These are phyloP conservation scores for Berberis thunbergii DNA, from an alignment of 164 flowering plant genomes.

Conservation along the genomic window DNA sequence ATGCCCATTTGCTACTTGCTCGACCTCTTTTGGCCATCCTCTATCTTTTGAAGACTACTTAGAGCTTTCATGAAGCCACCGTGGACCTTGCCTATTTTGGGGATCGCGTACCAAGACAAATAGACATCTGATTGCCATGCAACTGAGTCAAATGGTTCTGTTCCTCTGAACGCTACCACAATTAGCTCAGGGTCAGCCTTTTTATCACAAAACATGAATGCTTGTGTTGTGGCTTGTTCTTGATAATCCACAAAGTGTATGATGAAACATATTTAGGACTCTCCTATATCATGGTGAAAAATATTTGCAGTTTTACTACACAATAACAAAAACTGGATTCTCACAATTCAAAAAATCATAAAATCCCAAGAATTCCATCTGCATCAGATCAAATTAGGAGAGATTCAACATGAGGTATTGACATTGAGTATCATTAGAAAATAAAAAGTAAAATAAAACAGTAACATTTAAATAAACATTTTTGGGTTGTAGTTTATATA, in stretches of 20 bases:
- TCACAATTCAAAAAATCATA: conserved; percentile 66
- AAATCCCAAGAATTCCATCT: conserved; percentile 63
- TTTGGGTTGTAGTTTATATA: too few relatives aligned
- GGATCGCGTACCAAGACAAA: conserved; percentile 50
- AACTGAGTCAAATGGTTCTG: conserved; percentile 43
- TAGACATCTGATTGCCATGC: conserved; percentile 54
- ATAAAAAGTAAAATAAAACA: too few relatives aligned
- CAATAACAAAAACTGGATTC: neutral
- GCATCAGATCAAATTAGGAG: conserved; percentile 12
- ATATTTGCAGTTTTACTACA: too few relatives aligned
- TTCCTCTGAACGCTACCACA: conserved; percentile 63
- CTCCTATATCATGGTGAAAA: too few relatives aligned
- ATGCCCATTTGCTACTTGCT: neutral
- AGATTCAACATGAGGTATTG: neutral
- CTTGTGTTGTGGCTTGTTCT: conserved; percentile 29
- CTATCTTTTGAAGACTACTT: conserved; percentile 29
- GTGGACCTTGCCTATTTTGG: conserved; percentile 39
- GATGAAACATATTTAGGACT: too few relatives aligned
- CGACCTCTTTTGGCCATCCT: conserved; percentile 52
- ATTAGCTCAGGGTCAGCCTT: conserved; percentile 27
- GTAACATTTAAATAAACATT: too few relatives aligned
- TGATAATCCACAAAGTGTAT: conserved; percentile 22
- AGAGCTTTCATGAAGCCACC: conserved; percentile 65
- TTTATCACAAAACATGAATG: conserved; percentile 39
- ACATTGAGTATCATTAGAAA: neutral